These are phyloP conservation scores for Lactarius hatsudake DNA, from an alignment of 768 basidiomycete genomes.

Conservation along the genomic window DNA sequence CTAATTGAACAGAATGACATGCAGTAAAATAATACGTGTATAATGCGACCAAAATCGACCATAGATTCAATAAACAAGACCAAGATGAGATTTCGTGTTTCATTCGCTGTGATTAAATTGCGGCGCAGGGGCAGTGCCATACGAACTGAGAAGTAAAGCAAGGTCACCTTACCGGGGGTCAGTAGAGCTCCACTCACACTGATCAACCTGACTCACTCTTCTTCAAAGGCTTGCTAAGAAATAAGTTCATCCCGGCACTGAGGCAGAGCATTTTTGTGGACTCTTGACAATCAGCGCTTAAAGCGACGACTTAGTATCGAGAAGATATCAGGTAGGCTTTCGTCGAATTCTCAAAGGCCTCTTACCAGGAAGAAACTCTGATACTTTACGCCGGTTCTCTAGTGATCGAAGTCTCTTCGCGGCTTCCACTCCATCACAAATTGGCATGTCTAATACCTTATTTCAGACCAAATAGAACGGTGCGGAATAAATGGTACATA, in stretches of 20 bases:
- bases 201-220: conserved; percentile 40
- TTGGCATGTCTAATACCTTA: conserved; percentile 61
- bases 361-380: conserved; percentile 55
- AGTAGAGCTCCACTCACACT: neutral
- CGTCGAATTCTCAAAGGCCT: neutral
- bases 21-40: neutral
- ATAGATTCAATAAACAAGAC: neutral
- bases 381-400: conserved; percentile 55
- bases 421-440: conserved; percentile 76
- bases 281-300: conserved; percentile 76
- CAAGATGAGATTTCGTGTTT: conserved; percentile 1
- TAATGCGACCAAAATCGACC: conserved; percentile 12
- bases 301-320: conserved; percentile 52
- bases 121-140: conserved; percentile 33
- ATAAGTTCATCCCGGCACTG: conserved; percentile 77
- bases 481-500: conserved; percentile 29
- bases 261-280: conserved; percentile 72
- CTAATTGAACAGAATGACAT: neutral
- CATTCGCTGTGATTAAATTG: neutral
- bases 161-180: conserved; percentile 43
- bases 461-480: conserved; percentile 1
- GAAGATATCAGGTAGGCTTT: neutral
- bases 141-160: conserved; percentile 50
- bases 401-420: conserved; percentile 58
- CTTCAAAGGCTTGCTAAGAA: conserved; percentile 70